Percentiles rank a stretch among this genome's conserved stretches.
phyloP scores from a whole-genome alignment of 345 rosid species.

The Punica granatum region DNA sequence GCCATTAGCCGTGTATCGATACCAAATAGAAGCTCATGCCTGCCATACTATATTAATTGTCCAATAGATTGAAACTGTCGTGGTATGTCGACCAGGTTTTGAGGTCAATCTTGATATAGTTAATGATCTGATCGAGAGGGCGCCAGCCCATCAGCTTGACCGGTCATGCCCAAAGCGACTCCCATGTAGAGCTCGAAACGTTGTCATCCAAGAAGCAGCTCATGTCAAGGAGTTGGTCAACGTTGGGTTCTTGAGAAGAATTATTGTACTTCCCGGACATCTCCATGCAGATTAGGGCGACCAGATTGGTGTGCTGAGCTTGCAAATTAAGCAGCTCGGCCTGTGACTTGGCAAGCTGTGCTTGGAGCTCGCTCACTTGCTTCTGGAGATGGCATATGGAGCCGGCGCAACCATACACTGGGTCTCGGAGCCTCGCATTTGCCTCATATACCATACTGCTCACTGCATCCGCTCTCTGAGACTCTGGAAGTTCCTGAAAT shows the following conservation, averaged over 20 bases:
- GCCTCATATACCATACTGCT: slow-evolving; percentile 47
- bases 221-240: neutral
- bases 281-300: slow-evolving; percentile 30
- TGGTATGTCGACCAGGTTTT: too few species aligned
- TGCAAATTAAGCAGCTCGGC: slow-evolving; percentile 32
- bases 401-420: slow-evolving; percentile 38
- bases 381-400: slow-evolving; percentile 37
- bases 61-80: too few species aligned
- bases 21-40: too few species aligned
- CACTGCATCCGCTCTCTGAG: slow-evolving; percentile 37
- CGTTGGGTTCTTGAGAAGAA: slow-evolving; percentile 7
- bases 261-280: slow-evolving; percentile 10
- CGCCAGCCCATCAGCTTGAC: too few species aligned
- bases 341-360: slow-evolving; percentile 30
- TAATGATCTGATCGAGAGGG: too few species aligned
- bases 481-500: slow-evolving; percentile 33
- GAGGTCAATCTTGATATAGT: too few species aligned
- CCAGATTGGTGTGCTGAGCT: slow-evolving; percentile 24
- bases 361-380: slow-evolving; percentile 34
- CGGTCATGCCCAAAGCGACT: slow-evolving; percentile 11
- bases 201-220: slow-evolving; percentile 8
- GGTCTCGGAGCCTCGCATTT: slow-evolving; percentile 33
- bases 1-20: neutral
- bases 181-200: slow-evolving; percentile 2
- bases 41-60: too few species aligned